Conservation (phyloP, 2,329 filamentous ascomycete species). For the Aspergillus niger region DNA sequence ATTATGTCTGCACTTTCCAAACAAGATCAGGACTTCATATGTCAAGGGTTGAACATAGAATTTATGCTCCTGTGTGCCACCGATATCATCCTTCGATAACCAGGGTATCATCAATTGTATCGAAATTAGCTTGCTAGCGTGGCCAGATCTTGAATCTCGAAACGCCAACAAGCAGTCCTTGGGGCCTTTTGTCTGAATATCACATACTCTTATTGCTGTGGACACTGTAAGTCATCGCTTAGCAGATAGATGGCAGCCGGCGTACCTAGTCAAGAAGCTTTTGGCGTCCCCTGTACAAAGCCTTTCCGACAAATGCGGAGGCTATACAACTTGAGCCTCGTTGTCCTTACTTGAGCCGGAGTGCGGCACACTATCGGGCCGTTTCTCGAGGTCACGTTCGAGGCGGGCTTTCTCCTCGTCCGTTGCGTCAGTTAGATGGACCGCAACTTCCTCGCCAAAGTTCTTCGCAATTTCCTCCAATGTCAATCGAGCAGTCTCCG, state of each 20-base stretch:
- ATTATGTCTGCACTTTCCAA: background rate
- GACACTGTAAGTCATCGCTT: background rate
- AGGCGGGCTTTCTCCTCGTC: slow-evolving; percentile 39
- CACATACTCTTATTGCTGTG: no score
- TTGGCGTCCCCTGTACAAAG: background rate
- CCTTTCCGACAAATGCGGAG: background rate
- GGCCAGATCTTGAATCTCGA: background rate
- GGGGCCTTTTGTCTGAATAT: background rate
- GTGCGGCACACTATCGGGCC: background rate
- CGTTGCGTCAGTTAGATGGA: slow-evolving; percentile 48
- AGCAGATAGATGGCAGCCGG: background rate
- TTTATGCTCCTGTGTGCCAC: background rate
- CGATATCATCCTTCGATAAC: background rate
- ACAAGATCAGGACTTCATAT: background rate
- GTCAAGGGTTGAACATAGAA: background rate
- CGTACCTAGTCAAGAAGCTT: background rate
- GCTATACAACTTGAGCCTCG: background rate
- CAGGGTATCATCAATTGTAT: background rate
- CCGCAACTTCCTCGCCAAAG: slow-evolving; percentile 55
- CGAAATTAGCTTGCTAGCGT: background rate
- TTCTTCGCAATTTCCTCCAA: slow-evolving; percentile 50
- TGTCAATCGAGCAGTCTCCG: slow-evolving; percentile 46
- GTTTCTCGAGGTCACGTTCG: slow-evolving; percentile 11
- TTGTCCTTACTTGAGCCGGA: background rate
- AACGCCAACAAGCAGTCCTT: background rate